A percentile compares a stretch with the other conserved stretches of the same genome.
phyloP scores from a whole-genome alignment of 208 protist genomes.

The Trypanosoma avium region DNA sequence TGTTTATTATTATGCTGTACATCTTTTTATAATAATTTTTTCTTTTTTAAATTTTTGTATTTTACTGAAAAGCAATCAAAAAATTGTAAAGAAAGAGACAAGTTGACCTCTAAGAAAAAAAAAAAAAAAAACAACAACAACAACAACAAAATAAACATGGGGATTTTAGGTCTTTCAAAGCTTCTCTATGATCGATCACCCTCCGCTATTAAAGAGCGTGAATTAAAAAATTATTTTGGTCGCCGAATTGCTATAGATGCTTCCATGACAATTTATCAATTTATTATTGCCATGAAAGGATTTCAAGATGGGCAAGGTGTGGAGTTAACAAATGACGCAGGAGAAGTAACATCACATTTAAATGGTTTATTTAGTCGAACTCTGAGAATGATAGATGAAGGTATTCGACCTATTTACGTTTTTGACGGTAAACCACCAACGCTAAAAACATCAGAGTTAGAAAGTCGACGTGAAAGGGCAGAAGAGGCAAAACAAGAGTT shows the following conservation, averaged over 20 bases:
- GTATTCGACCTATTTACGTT: constrained; percentile 99
- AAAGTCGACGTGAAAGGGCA: constrained; percentile 89
- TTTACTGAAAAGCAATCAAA: no score
- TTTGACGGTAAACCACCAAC: constrained; percentile 99
- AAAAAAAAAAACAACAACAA: background rate
- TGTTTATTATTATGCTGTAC: no score
- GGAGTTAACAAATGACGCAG: constrained; percentile 95
- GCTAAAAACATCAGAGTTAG: constrained; percentile 95
- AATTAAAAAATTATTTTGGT: constrained; percentile 97
- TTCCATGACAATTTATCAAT: constrained; percentile 99
- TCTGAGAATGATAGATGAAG: constrained; percentile 97
- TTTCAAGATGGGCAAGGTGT: constrained; percentile 85
- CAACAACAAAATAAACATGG: constrained; percentile 93
- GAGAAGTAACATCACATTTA: constrained; percentile 98
- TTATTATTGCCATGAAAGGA: constrained; percentile 96
- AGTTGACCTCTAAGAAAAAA: background rate
- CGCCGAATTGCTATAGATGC: constrained; percentile 99
- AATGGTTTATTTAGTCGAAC: constrained; percentile 98
- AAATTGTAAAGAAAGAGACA: constrained; percentile 3
- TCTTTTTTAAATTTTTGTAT: no score
- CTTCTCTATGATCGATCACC: constrained; percentile 95
- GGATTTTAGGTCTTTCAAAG: constrained; percentile 96
- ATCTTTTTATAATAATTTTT: background rate
- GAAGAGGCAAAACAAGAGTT: constrained; percentile 93
- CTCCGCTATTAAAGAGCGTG: constrained; percentile 86